A percentile compares a stretch with the other conserved stretches of the same genome.
Evolutionary conservation across 2,329 filamentous ascomycete species (phyloP).

Genomic region (Aspergillus viridinutans): DNA sequence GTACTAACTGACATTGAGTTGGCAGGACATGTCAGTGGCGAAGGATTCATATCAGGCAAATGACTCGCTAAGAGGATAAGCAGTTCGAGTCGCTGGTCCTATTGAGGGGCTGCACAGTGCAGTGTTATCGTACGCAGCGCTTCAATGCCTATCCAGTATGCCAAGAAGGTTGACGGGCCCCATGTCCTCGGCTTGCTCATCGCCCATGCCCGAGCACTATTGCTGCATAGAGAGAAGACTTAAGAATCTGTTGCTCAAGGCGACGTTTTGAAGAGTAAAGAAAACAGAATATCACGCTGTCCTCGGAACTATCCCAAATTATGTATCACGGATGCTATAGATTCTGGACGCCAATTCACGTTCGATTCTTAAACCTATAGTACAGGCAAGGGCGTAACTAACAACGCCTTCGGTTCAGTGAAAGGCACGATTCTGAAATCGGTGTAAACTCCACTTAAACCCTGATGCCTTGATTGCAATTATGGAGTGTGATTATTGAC

Average conservation of each 20-base stretch:
- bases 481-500: too few relatives aligned
- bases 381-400: too few relatives aligned
- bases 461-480: too few relatives aligned
- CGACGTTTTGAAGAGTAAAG: neutral
- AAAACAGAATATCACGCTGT: too few relatives aligned
- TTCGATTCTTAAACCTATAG: too few relatives aligned
- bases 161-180: constrained; percentile 60
- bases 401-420: too few relatives aligned
- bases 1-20: constrained; percentile 53
- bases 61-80: constrained; percentile 55
- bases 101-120: constrained; percentile 55
- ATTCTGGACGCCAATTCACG: too few relatives aligned
- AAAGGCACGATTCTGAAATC: too few relatives aligned
- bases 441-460: too few relatives aligned
- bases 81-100: constrained; percentile 48
- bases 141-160: constrained; percentile 56
- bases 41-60: neutral
- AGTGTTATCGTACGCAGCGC: constrained; percentile 51
- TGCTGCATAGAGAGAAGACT: constrained; percentile 4
- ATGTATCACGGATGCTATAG: too few relatives aligned
- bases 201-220: constrained; percentile 1
- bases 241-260: constrained; percentile 7
- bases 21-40: neutral
- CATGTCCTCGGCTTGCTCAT: constrained; percentile 36
- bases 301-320: neutral